Percentiles rank a stretch among this genome's conserved stretches.
Evolutionary conservation across 768 basidiomycete species (phyloP).

Genomic region (Phaffia tasmanica): DNA sequence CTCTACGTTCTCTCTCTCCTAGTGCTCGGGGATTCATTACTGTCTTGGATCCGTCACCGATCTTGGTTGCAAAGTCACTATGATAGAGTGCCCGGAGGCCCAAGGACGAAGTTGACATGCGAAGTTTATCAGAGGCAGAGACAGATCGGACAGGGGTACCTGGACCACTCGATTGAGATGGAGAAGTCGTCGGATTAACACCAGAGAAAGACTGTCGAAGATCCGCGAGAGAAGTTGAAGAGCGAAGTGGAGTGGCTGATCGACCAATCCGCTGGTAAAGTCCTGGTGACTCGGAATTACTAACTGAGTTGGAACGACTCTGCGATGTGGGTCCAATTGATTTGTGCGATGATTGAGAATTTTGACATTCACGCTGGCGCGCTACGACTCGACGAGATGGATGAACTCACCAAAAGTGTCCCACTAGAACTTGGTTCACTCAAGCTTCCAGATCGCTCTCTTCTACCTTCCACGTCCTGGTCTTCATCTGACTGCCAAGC

Average conservation of each 20-base stretch:
- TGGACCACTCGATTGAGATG: conserved; percentile 2
- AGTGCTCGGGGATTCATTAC: too few species aligned
- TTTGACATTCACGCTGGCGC: neutral
- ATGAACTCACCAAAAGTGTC: conserved; percentile 7
- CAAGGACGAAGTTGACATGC: conserved; percentile 6
- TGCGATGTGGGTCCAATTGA: too few species aligned
- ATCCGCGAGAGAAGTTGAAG: conserved; percentile 15
- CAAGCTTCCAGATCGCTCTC: neutral
- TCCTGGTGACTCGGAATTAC: neutral
- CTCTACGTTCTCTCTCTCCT: too few species aligned
- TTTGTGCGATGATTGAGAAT: neutral
- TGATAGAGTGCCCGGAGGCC: neutral
- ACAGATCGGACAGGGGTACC: neutral
- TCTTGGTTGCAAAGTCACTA: neutral
- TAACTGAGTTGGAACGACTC: neutral
- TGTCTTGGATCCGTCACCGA: neutral
- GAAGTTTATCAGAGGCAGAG: neutral
- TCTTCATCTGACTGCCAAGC: conserved; percentile 24
- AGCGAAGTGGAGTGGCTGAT: conserved; percentile 15
- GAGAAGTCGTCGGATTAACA: neutral
- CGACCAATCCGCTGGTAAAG: conserved; percentile 15
- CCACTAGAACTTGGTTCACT: neutral
- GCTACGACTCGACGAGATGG: neutral
- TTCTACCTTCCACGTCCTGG: neutral
- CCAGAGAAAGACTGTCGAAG: conserved; percentile 15